A percentile compares a stretch with the other conserved stretches of the same genome.
phyloP scores from a whole-genome alignment of 2,329 filamentous ascomycete species.

The Aureobasidium sp. region DNA sequence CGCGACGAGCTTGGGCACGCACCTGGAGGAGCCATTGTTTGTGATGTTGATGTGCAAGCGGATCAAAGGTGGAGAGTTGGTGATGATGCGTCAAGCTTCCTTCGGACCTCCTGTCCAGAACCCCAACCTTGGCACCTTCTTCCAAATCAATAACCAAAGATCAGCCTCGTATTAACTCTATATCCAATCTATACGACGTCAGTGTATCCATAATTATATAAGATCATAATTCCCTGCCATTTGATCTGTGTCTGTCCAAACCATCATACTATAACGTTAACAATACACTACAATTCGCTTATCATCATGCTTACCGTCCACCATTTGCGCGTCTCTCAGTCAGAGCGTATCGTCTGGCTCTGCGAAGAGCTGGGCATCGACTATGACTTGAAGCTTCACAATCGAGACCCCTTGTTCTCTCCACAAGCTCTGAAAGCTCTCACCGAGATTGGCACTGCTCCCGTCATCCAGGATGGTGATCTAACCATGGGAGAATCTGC shows the following conservation, averaged over 20 bases:
- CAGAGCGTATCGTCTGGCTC: slow-evolving; percentile 58
- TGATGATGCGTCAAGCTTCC: background rate
- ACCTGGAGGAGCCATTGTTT: slow-evolving; percentile 10
- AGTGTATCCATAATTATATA: background rate
- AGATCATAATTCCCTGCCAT: background rate
- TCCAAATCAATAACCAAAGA: background rate
- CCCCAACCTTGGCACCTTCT: background rate
- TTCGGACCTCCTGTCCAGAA: background rate
- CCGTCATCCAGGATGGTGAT: slow-evolving; percentile 50
- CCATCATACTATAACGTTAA: background rate
- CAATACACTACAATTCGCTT: background rate
- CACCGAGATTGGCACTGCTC: slow-evolving; percentile 47
- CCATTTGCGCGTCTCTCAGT: slow-evolving; percentile 45
- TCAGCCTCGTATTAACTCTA: background rate
- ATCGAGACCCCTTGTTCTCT: slow-evolving; percentile 37
- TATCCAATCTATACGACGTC: background rate
- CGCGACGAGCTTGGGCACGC: background rate
- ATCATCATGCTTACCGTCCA: slow-evolving; percentile 33
- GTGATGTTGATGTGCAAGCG: background rate
- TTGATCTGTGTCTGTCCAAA: background rate
- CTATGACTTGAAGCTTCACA: slow-evolving; percentile 45
- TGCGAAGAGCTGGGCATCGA: slow-evolving; percentile 55
- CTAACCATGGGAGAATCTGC: slow-evolving; percentile 52
- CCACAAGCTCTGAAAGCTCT: slow-evolving; percentile 26
- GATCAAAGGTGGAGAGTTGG: background rate